These are phyloP conservation scores for Taphrina deformans DNA, from an alignment of 1,139 yeast genomes.

Conservation along the genomic window DNA sequence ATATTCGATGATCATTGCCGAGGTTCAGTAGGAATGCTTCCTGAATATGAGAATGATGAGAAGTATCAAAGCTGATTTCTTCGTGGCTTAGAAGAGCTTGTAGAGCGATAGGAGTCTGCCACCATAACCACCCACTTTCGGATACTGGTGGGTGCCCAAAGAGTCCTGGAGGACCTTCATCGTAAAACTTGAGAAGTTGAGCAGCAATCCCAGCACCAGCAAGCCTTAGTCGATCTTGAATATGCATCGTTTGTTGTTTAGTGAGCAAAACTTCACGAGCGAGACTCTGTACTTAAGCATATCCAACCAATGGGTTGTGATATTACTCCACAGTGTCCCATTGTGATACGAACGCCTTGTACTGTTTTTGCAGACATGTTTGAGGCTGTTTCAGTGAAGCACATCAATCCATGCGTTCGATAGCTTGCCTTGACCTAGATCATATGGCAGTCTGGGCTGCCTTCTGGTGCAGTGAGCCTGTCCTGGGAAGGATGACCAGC, in stretches of 20 bases:
- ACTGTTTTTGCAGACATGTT: neutral
- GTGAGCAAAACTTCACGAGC: neutral
- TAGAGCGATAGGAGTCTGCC: slow-evolving; percentile 3
- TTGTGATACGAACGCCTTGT: neutral
- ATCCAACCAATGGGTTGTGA: neutral
- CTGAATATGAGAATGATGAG: neutral
- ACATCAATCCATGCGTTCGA: too few species aligned
- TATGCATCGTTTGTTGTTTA: neutral
- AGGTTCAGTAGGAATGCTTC: neutral
- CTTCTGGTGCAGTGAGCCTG: too few species aligned
- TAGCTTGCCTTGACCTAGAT: too few species aligned
- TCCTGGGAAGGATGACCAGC: neutral
- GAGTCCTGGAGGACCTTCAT: neutral
- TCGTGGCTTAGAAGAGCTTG: neutral
- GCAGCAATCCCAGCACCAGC: neutral
- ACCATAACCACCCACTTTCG: neutral
- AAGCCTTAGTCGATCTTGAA: neutral
- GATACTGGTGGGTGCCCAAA: slow-evolving; percentile 3
- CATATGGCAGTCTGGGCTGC: too few species aligned
- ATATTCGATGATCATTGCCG: neutral
- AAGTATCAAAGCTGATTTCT: neutral
- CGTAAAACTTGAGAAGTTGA: neutral
- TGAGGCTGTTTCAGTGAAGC: too few species aligned
- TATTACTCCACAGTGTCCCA: neutral
- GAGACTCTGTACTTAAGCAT: too few species aligned